Conservation (phyloP, 2,329 filamentous ascomycete species). For the Sporothrix euskadiensis region DNA sequence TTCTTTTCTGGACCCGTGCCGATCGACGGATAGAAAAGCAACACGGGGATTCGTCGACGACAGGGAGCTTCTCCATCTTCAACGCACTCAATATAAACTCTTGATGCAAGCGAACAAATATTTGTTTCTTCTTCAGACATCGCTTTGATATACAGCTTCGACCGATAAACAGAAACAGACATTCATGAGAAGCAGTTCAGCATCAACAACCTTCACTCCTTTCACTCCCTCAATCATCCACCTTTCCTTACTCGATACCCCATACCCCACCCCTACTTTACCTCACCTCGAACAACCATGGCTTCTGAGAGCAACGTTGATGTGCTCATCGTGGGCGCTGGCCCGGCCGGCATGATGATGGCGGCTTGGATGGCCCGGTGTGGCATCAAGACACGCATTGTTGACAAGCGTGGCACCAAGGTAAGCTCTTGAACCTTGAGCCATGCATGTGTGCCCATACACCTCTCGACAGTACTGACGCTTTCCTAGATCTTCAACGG, state of each 20-base stretch:
- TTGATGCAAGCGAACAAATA: background rate
- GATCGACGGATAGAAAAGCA: background rate
- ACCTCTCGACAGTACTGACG: background rate
- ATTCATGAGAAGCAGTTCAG: background rate
- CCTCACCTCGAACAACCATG: background rate
- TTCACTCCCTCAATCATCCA: background rate
- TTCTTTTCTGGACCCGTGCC: background rate
- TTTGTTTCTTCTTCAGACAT: background rate
- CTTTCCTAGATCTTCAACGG: slow-evolving; percentile 42
- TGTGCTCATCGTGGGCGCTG: slow-evolving; percentile 35
- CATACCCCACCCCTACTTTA: background rate
- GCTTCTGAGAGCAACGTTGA: slow-evolving; percentile 26
- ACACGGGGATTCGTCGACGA: background rate
- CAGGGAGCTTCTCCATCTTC: background rate
- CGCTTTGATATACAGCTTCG: background rate
- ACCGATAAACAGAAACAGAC: background rate
- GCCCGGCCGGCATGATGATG: slow-evolving; percentile 45
- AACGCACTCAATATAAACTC: background rate
- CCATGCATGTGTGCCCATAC: background rate
- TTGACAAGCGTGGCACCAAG: slow-evolving; percentile 46
- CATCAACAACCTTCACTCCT: background rate
- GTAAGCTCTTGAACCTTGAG: slow-evolving; percentile 19
- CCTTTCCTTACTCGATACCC: background rate
- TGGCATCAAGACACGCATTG: slow-evolving; percentile 44
- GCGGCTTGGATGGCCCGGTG: slow-evolving; percentile 46